Evolutionary conservation across 345 rosid species (phyloP).

Genomic region (Populus simonii): DNA sequence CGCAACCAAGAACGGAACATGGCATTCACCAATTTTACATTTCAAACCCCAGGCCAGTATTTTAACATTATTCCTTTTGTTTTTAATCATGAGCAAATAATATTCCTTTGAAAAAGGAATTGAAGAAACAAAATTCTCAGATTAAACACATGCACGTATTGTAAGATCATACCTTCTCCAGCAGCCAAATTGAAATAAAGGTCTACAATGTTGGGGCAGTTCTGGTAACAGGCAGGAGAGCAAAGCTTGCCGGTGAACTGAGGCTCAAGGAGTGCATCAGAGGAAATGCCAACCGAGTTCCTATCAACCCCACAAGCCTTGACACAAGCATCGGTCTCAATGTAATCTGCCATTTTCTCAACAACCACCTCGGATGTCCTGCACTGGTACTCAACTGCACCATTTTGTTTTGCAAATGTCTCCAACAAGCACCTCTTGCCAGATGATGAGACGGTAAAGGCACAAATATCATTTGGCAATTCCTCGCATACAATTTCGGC

Average conservation of each 20-base stretch:
- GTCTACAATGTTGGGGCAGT: constrained; percentile 87
- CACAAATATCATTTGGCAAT: constrained; percentile 60
- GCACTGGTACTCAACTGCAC: constrained; percentile 59
- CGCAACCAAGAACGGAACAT: no score
- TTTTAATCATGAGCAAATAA: not conserved
- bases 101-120: not conserved
- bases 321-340: constrained; percentile 77
- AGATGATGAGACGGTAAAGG: constrained; percentile 63
- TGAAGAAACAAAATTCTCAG: not conserved
- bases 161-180: constrained; percentile 69
- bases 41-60: not conserved
- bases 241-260: constrained; percentile 80
- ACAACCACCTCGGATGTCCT: constrained; percentile 80
- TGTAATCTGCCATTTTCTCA: constrained; percentile 61
- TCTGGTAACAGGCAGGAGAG: constrained; percentile 60
- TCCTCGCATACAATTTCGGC: constrained; percentile 68
- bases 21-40: not conserved
- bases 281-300: constrained; percentile 78
- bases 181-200: constrained; percentile 93
- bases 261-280: constrained; percentile 79
- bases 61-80: not conserved
- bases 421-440: constrained; percentile 88
- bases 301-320: constrained; percentile 79
- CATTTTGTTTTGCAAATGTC: constrained; percentile 34
- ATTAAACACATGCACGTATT: not conserved